These are phyloP conservation scores for Dunaliella sp. DNA, from an alignment of 139 green algal genomes.

Conservation along the genomic window DNA sequence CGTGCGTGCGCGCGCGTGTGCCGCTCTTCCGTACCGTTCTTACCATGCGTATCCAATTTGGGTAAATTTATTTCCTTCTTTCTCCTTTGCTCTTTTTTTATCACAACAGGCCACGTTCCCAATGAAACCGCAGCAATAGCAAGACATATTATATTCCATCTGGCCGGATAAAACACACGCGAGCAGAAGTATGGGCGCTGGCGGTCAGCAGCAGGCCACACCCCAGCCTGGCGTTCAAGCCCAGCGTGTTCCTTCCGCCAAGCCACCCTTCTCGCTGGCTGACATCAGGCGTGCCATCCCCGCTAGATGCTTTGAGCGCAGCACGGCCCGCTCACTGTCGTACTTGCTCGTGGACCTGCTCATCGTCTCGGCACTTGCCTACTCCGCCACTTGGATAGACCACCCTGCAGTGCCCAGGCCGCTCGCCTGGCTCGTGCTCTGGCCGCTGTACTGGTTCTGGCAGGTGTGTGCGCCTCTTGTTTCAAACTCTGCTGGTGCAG, in stretches of 20 bases:
- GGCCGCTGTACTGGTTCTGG: conserved; percentile 75
- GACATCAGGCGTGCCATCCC: conserved; percentile 78
- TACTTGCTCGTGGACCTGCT: conserved; percentile 71
- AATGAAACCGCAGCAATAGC: no score
- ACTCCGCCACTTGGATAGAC: conserved; percentile 53
- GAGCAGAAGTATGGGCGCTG: no score
- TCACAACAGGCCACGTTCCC: no score
- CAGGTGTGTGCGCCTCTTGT: conserved; percentile 17
- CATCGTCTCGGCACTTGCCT: conserved; percentile 31
- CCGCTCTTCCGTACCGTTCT: no score
- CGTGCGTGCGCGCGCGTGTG: no score
- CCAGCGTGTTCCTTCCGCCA: conserved; percentile 15
- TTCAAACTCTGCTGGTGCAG: background rate
- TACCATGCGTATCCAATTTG: no score
- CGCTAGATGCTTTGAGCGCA: conserved; percentile 80
- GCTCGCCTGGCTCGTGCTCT: conserved; percentile 52
- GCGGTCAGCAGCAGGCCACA: no score
- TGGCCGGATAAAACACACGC: no score
- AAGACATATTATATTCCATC: no score
- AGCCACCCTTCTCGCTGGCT: conserved; percentile 67
- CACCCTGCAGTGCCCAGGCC: background rate
- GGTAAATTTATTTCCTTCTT: no score
- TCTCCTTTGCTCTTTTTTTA: no score
- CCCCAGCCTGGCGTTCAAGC: no score
- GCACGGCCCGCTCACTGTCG: conserved; percentile 7